Conservation (phyloP, 225 moss, liverwort and hornwort genomes). For the Polytrichum formosum region DNA sequence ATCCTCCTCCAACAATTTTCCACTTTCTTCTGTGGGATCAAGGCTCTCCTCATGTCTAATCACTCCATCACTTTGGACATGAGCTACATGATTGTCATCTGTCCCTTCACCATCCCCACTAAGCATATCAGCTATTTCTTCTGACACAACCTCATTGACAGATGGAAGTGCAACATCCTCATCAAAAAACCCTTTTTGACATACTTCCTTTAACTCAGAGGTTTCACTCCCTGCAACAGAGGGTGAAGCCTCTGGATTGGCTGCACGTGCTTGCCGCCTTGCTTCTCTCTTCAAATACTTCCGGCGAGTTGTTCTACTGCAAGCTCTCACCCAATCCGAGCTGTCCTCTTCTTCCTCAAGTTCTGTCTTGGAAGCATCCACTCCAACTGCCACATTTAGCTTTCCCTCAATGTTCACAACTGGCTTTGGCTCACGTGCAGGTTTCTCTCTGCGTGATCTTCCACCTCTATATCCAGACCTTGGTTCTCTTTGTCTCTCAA, state of each 20-base stretch:
- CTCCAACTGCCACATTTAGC: conserved; percentile 55
- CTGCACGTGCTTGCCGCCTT: conserved; percentile 38
- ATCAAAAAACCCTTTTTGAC: conserved; percentile 35
- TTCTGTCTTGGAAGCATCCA: conserved; percentile 64
- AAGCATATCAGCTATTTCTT: background rate
- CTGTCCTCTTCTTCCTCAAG: conserved; percentile 36
- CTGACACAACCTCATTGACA: conserved; percentile 16
- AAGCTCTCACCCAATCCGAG: conserved; percentile 61
- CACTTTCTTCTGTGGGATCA: conserved; percentile 11
- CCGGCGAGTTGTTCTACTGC: conserved; percentile 74
- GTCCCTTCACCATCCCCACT: conserved; percentile 16
- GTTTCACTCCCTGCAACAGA: conserved; percentile 6
- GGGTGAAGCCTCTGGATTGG: conserved; percentile 13
- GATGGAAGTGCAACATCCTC: conserved; percentile 21
- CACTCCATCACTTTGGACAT: conserved; percentile 6
- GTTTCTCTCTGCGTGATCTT: conserved; percentile 32
- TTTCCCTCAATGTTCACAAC: conserved; percentile 53
- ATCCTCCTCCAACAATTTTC: conserved; percentile 17
- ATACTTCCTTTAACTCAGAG: conserved; percentile 10
- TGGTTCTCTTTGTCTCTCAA: background rate
- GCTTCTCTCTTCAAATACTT: conserved; percentile 71
- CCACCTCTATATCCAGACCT: conserved; percentile 5
- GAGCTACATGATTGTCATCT: background rate
- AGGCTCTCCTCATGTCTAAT: background rate
- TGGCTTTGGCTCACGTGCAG: conserved; percentile 34